These are phyloP conservation scores for Plasmodium gonderi DNA, from an alignment of 169 alveolate genomes.

Conservation along the genomic window DNA sequence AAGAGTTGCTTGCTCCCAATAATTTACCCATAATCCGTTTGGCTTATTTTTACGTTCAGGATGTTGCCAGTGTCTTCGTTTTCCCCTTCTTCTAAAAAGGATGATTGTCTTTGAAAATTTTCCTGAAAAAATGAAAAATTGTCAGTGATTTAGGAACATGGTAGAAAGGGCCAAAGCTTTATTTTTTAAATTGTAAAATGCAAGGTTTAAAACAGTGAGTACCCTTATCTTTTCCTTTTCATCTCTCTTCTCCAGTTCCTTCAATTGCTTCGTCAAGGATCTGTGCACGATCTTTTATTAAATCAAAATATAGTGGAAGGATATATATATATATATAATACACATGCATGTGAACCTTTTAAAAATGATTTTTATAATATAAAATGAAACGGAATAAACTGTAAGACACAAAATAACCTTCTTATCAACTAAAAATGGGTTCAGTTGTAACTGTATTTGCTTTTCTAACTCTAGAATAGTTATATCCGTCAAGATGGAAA, in stretches of 20 bases:
- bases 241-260: slow-evolving; percentile 38
- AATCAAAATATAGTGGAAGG: neutral
- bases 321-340: slow-evolving; percentile 1
- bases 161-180: neutral
- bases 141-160: neutral
- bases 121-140: slow-evolving; percentile 23
- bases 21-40: slow-evolving; percentile 80
- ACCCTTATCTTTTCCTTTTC: slow-evolving; percentile 15
- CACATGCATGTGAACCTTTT: neutral
- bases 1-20: neutral
- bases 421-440: slow-evolving; percentile 65
- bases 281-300: slow-evolving; percentile 31
- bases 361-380: neutral
- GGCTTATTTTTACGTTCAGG: slow-evolving; percentile 85
- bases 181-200: neutral
- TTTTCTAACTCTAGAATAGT: slow-evolving; percentile 59
- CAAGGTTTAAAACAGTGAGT: neutral
- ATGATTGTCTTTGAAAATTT: slow-evolving; percentile 43
- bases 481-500: slow-evolving; percentile 57
- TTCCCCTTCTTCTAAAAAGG: slow-evolving; percentile 44
- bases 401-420: neutral
- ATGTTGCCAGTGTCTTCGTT: slow-evolving; percentile 73
- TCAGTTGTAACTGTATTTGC: slow-evolving; percentile 59
- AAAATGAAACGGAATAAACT: neutral
- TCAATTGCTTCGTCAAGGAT: slow-evolving; percentile 35